Evolutionary conservation across 352 stramenopile genomes (phyloP).

Genomic region (Phytophthora megakarya): DNA sequence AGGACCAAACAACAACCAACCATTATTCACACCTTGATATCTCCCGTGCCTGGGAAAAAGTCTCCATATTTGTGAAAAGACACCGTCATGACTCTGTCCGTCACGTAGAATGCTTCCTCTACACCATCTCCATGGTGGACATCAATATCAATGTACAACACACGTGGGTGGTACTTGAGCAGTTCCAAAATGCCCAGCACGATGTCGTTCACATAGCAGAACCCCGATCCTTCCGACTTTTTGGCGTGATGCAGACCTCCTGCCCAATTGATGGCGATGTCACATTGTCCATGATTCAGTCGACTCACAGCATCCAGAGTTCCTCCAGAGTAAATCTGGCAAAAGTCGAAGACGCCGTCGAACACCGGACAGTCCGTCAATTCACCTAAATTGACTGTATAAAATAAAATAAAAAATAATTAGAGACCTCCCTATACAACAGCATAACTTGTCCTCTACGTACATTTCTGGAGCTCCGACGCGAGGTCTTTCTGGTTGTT

Average conservation of each 20-base stretch:
- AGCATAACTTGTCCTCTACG: background rate
- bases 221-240: constrained; percentile 95
- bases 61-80: constrained; percentile 99
- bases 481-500: constrained; percentile 92
- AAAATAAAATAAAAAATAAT: constrained; percentile 3
- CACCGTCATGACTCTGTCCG: constrained; percentile 99
- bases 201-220: constrained; percentile 99
- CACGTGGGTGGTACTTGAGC: constrained; percentile 96
- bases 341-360: constrained; percentile 99
- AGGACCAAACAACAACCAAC: background rate
- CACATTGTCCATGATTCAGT: constrained; percentile 94
- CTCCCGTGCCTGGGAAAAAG: constrained; percentile 98
- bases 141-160: constrained; percentile 99
- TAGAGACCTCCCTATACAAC: background rate
- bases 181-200: constrained; percentile 98
- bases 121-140: constrained; percentile 99
- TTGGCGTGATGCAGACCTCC: constrained; percentile 99
- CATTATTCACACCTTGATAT: constrained; percentile 61
- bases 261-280: constrained; percentile 99
- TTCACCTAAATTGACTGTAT: constrained; percentile 95
- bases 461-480: constrained; percentile 80
- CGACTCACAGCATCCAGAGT: constrained; percentile 97
- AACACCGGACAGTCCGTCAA: constrained; percentile 99
- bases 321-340: constrained; percentile 96
- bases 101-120: constrained; percentile 96